Base-by-base conservation (phyloP, 192 early-diverging fungal genomes). In the Coemansia guatemalensis region DNA sequence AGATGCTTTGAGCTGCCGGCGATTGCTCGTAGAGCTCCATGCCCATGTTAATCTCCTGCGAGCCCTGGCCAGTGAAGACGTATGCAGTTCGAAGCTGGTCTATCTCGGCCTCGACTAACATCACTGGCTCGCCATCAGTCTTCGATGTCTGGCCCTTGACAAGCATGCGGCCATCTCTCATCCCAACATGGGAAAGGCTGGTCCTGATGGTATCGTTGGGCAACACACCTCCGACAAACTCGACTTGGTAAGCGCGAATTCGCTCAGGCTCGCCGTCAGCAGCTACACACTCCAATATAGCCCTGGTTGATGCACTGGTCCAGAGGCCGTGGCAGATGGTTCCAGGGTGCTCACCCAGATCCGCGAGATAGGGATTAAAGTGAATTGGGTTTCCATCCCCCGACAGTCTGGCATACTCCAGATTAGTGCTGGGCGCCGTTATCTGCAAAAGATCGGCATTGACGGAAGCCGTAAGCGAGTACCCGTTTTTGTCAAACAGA, bases 261-360 rank as follows among this genome's bases (percentile, higher is more conserved):
- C 92, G 89, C 74, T 87, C 84, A 30, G 95, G 92, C 53, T 88
- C 77, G 78, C 93, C 94, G 64, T 92, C 88, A 33, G 93, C 93
- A 62, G 91, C 93, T 44, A 87, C 88, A 54, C 89, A 85, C 69
- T 97, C 95, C 27, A 97, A 88, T 74, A 94, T 89, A 71, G 93
- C 92, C 52, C 93, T 85, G 33, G 92, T 93, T 2, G 92, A 88
- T 9, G 95, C 91, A 56, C 85, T 86, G 20, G 92, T 97, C 93
- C 92, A 97, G 91, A 95, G 88, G 41, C 95, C 93, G 72, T 97
- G 95, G 18, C 92, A 94, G 64, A 95, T 97, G 26, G 92, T 91
- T 35, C 85, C 92, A 20, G 95, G 93, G 27, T 94, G 83, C 29
- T 84, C 83, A 22, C 92, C 91, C 8, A 93, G 65, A 66, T 91